A percentile compares a stretch with the other conserved stretches of the same genome.
phyloP scores from a whole-genome alignment of 2,329 filamentous ascomycete species.

The Fusarium hainanense region DNA sequence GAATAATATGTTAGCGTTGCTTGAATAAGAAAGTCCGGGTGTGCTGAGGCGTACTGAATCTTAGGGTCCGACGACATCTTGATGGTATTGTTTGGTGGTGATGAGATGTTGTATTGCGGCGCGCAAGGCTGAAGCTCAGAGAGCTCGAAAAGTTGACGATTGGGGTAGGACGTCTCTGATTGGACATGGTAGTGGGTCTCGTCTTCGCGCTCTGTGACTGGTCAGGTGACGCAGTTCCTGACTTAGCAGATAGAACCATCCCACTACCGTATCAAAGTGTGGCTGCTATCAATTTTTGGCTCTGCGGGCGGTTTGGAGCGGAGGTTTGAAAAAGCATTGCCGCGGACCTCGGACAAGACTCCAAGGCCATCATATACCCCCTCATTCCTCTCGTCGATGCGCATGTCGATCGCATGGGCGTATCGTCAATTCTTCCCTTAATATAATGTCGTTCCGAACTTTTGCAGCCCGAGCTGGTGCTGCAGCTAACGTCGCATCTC shows the following conservation, averaged over 20 bases:
- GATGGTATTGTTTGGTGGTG: conserved; percentile 29
- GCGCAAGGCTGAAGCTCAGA: conserved; percentile 51
- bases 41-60: conserved; percentile 70
- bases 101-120: conserved; percentile 37
- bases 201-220: neutral
- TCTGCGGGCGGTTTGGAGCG: conserved; percentile 41
- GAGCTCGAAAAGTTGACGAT: conserved; percentile 50
- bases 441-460: conserved; percentile 67
- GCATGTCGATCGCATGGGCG: conserved; percentile 48
- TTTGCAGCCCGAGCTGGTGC: conserved; percentile 65
- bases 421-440: conserved; percentile 51
- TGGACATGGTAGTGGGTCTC: conserved; percentile 35
- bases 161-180: conserved; percentile 40
- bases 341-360: conserved; percentile 42
- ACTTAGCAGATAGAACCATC: conserved; percentile 4
- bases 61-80: conserved; percentile 75
- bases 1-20: conserved; percentile 45
- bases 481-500: conserved; percentile 58
- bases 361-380: conserved; percentile 30
- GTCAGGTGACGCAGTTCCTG: conserved; percentile 38
- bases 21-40: neutral
- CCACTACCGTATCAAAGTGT: conserved; percentile 30
- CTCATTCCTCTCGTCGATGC: conserved; percentile 50
- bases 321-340: conserved; percentile 50
- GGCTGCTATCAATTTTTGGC: conserved; percentile 43